phyloP scores from a whole-genome alignment of 2,329 filamentous ascomycete species.

The Ophiostoma quercus region DNA sequence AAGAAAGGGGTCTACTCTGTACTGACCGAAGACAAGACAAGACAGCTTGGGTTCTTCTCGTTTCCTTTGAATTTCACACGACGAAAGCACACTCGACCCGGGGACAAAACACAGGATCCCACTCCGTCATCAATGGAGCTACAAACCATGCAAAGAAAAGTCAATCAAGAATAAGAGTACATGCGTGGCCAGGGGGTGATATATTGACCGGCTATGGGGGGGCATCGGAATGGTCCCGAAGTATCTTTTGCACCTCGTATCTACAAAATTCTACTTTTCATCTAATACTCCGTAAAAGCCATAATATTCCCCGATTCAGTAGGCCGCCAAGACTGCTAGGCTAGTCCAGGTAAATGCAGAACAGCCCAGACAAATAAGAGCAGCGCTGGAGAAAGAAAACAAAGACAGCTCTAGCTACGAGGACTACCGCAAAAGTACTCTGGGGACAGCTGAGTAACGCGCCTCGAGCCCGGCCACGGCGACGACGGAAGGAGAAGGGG shows the following conservation, averaged over 20 bases:
- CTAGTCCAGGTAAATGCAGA: neutral
- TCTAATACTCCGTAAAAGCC: neutral
- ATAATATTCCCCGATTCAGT: conserved; percentile 2
- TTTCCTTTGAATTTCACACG: neutral
- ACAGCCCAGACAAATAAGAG: neutral
- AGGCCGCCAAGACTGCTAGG: neutral
- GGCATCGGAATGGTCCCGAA: neutral
- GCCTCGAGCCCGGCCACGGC: neutral
- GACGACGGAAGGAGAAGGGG: neutral
- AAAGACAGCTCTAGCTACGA: neutral
- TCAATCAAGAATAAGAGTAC: neutral
- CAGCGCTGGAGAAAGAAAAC: neutral
- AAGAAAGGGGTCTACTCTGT: no score
- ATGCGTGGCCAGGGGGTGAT: neutral
- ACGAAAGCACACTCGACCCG: neutral
- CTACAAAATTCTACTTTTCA: neutral
- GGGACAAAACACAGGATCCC: neutral
- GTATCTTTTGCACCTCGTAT: neutral
- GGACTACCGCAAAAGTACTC: neutral
- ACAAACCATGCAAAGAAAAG: neutral
- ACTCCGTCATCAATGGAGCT: neutral
- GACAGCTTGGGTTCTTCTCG: neutral
- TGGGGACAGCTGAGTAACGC: conserved; percentile 9
- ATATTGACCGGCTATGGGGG: neutral
- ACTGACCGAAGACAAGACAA: neutral